Percentiles rank a stretch among this genome's conserved stretches.
Evolutionary conservation across 2,329 filamentous ascomycete species (phyloP).

Genomic region (Fusarium transvaalense): DNA sequence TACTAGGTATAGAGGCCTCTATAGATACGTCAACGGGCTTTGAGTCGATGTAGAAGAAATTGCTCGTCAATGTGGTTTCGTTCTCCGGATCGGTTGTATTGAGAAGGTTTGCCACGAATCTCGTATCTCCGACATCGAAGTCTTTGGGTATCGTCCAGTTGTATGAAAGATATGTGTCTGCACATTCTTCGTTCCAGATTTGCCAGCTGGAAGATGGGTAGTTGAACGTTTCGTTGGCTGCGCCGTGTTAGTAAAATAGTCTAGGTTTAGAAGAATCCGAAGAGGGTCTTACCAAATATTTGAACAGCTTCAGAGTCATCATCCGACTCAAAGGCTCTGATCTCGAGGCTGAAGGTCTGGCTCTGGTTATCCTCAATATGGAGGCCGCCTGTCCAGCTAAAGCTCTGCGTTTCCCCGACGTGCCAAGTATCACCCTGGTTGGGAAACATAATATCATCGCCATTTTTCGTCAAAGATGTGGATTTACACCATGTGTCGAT

Average conservation of each 20-base stretch:
- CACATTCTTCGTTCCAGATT: neutral
- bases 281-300: neutral
- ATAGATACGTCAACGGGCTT: neutral
- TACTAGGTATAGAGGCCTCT: neutral
- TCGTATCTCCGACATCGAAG: neutral
- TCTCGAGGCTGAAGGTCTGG: neutral
- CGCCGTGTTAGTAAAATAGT: neutral
- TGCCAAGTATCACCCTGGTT: conserved; percentile 4
- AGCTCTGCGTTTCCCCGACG: neutral
- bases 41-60: conserved; percentile 11
- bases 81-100: conserved; percentile 4
- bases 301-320: neutral
- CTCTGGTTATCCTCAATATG: neutral
- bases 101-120: neutral
- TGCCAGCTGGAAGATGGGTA: conserved; percentile 6
- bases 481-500: neutral
- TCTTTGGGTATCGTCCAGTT: conserved; percentile 9
- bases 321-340: neutral
- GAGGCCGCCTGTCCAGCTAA: conserved; percentile 6
- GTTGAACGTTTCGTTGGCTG: conserved; percentile 8
- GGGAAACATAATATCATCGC: conserved; percentile 4
- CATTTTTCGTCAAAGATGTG: neutral
- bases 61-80: neutral
- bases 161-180: conserved; percentile 4
- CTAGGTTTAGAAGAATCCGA: accelerated